These are phyloP conservation scores for Pyrus communis DNA, from an alignment of 306 rosid species.

Conservation along the genomic window DNA sequence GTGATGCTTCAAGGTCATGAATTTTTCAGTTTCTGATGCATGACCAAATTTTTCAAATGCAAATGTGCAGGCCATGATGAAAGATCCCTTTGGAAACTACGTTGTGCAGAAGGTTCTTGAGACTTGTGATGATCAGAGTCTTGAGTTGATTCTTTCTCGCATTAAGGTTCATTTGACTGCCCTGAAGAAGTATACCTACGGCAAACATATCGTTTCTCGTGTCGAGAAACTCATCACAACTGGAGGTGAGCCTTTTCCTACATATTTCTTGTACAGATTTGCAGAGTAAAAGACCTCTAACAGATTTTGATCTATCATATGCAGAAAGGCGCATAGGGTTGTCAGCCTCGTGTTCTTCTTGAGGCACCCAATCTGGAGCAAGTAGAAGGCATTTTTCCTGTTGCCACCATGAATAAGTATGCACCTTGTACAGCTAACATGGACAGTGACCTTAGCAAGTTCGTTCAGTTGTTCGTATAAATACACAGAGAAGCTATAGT, in stretches of 20 bases:
- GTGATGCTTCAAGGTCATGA: neutral
- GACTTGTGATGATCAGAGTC: constrained; percentile 84
- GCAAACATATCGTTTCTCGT: constrained; percentile 92
- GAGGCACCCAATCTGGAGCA: constrained; percentile 20
- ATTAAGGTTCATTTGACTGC: constrained; percentile 89
- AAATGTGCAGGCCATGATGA: constrained; percentile 87
- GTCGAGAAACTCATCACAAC: constrained; percentile 93
- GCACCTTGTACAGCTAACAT: constrained; percentile 65
- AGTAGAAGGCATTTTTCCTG: constrained; percentile 12
- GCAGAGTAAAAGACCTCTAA: constrained; percentile 4
- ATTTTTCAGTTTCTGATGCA: neutral
- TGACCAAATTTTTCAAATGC: constrained; percentile 7
- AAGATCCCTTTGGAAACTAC: constrained; percentile 94
- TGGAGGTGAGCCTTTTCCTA: constrained; percentile 52
- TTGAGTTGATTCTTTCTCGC: constrained; percentile 82
- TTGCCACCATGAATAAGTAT: constrained; percentile 25
- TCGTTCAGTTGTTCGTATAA: neutral
- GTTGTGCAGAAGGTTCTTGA: constrained; percentile 96
- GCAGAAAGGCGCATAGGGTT: constrained; percentile 92
- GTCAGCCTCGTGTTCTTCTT: constrained; percentile 48
- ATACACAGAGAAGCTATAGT: constrained; percentile 20
- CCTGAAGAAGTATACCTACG: constrained; percentile 83
- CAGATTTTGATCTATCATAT: neutral
- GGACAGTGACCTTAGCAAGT: constrained; percentile 38
- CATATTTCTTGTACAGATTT: neutral